Evolutionary conservation across 2,329 filamentous ascomycete species (phyloP), one percentile per base, ranked within the genome.

Genomic region (Paecilomyces sp.): DNA sequence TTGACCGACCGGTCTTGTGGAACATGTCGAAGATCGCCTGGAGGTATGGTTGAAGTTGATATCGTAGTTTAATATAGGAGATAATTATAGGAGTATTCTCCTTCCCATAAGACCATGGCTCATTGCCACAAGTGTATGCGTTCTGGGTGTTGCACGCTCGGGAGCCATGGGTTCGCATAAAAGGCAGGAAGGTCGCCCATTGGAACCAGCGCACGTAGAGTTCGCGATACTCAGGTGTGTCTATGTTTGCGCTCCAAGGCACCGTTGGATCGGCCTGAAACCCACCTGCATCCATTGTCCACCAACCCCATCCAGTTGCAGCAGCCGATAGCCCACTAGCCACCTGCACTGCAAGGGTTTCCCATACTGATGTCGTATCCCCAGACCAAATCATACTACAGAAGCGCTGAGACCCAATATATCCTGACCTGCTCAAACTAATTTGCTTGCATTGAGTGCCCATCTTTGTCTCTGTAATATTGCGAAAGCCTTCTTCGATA

Each of bases 261-360:
- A 51, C 15, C 7, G n/a, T 24, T 33, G 31, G 31, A 11, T 51
- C 22, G 11, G 47, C 22, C 47, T 24, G 15, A 66, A 89, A 89
- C 0, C 87, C 87, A 1, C 87, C 86, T 57, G 89, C 88, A 64
- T 89, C 86, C 0, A 86, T 89, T 0, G 86, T 89, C 84, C 85
- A 89, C 85, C 85, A 88, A 0, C 85, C 81, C 9, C 88, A 78
- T 0, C 86, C 86, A 0, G 84, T 18, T 51, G 47, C 47, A 18
- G 47, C 47, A 15, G 47, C 47, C 12, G 22, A 51, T 51, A 24
- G 6, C 15, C 47, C 47, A 51, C 15, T 51, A 5, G n/a, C 47
- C 22, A 33, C 31, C 31, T 33, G 31, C 31, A 33, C 31, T 5
- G 31, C 31, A 33, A 33, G 31, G 8, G 31, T 33, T 11, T 33